These are phyloP conservation scores for Bassia scoparia DNA, from an alignment of 148 eudicot genomes.

Conservation along the genomic window DNA sequence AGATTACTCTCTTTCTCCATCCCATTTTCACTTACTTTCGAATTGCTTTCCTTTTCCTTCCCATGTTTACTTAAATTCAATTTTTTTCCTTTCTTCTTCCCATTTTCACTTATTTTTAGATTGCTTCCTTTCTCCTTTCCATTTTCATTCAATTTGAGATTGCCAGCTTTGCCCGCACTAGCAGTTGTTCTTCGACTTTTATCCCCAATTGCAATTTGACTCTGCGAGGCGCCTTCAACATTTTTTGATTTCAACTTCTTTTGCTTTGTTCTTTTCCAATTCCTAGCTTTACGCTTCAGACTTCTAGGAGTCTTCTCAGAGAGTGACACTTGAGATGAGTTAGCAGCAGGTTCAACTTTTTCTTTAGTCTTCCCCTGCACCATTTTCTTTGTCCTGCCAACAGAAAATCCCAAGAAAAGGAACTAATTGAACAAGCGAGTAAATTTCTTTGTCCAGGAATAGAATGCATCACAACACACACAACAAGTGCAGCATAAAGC, in stretches of 20 bases:
- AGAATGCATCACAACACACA: too few species aligned
- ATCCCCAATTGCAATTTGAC: constrained; percentile 23
- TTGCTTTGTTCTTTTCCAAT: constrained; percentile 24
- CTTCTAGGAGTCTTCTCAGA: constrained; percentile 26
- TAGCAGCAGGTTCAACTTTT: constrained; percentile 20
- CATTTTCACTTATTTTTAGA: background rate
- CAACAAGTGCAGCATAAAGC: too few species aligned
- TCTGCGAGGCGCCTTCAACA: constrained; percentile 19
- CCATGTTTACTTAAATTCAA: background rate
- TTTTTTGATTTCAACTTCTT: constrained; percentile 29
- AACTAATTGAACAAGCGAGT: too few species aligned
- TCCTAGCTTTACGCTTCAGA: constrained; percentile 35
- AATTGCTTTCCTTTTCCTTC: background rate
- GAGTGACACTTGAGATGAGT: constrained; percentile 11
- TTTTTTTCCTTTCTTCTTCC: background rate
- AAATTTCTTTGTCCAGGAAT: too few species aligned
- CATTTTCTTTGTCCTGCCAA: constrained; percentile 19
- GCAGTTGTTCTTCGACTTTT: constrained; percentile 16
- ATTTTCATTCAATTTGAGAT: background rate
- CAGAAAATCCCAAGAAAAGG: background rate
- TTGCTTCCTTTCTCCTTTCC: background rate
- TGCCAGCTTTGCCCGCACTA: constrained; percentile 3
- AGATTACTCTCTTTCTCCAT: background rate
- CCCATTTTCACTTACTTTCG: background rate
- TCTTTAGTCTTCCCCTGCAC: constrained; percentile 18